These are phyloP conservation scores for Stagonosporopsis chrysanthemi DNA, from an alignment of 2,329 filamentous ascomycete genomes.

Conservation along the genomic window DNA sequence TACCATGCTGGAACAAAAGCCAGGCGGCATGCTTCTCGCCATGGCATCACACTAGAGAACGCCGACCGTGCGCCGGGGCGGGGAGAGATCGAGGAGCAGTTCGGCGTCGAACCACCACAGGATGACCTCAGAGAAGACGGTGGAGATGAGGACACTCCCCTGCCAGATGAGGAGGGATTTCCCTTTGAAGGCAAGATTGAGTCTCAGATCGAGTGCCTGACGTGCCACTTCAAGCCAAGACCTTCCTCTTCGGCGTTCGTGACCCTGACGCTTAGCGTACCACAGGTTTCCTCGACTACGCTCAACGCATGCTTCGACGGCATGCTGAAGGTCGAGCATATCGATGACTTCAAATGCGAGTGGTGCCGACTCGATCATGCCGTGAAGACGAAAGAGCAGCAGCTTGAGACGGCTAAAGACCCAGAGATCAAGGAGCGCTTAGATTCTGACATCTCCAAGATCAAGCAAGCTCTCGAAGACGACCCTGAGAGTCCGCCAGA, in stretches of 20 bases:
- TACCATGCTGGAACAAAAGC: slow-evolving; percentile 85
- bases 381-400: slow-evolving; percentile 66
- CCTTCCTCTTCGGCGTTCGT: slow-evolving; percentile 86
- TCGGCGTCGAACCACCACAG: slow-evolving; percentile 30
- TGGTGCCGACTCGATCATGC: slow-evolving; percentile 88
- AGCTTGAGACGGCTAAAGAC: slow-evolving; percentile 57
- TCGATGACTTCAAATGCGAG: slow-evolving; percentile 97
- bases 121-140: slow-evolving; percentile 46
- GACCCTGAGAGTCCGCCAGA: slow-evolving; percentile 81
- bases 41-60: slow-evolving; percentile 28
- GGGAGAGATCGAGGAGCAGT: slow-evolving; percentile 37
- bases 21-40: slow-evolving; percentile 62
- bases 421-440: slow-evolving; percentile 56
- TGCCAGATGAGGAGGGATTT: slow-evolving; percentile 71
- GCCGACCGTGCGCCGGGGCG: slow-evolving; percentile 29
- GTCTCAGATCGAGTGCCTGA: slow-evolving; percentile 93
- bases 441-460: slow-evolving; percentile 66
- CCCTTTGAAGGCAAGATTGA: slow-evolving; percentile 91
- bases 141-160: slow-evolving; percentile 22
- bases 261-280: slow-evolving; percentile 89
- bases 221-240: slow-evolving; percentile 87
- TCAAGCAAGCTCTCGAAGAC: slow-evolving; percentile 74
- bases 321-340: slow-evolving; percentile 92
- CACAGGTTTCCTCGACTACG: slow-evolving; percentile 77
- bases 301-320: slow-evolving; percentile 90